Conservation (phyloP, 306 rosid species). For the Aeschynomene evenia region DNA sequence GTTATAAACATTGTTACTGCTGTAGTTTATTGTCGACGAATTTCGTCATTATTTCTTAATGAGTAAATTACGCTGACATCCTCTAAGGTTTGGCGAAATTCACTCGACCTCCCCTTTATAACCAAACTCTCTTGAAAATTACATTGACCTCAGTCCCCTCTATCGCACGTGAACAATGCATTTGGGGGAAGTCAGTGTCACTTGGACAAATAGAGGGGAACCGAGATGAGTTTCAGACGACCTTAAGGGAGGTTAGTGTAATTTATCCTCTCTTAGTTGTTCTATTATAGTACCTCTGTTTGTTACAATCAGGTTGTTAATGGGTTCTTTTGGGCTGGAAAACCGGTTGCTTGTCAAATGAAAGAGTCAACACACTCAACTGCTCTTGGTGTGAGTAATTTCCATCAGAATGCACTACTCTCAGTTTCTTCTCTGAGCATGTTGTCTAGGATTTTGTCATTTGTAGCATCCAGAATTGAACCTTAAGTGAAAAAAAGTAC, state of each 20-base stretch:
- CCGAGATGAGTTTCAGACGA: no score
- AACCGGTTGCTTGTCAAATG: constrained; percentile 63
- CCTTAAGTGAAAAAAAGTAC: constrained; percentile 14
- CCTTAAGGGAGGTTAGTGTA: no score
- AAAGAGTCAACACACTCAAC: constrained; percentile 62
- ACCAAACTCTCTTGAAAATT: no score
- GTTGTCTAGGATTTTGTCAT: constrained; percentile 12
- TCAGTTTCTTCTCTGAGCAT: constrained; percentile 3
- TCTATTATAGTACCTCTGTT: constrained; percentile 12
- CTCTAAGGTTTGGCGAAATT: no score
- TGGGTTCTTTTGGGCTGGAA: constrained; percentile 97
- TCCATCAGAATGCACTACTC: constrained; percentile 14
- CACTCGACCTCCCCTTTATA: no score
- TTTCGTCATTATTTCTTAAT: neutral
- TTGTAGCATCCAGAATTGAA: constrained; percentile 25
- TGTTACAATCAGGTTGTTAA: constrained; percentile 74
- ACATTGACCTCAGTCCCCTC: no score
- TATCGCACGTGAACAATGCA: no score
- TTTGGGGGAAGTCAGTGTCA: no score
- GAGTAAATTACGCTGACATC: no score
- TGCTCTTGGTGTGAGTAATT: constrained; percentile 89
- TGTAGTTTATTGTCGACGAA: constrained; percentile 3
- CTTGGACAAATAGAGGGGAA: no score
- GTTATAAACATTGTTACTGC: neutral
- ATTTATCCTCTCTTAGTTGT: no score